Evolutionary conservation across 169 alveolate species (phyloP).

Genomic region (Plasmodium knowlesi): DNA sequence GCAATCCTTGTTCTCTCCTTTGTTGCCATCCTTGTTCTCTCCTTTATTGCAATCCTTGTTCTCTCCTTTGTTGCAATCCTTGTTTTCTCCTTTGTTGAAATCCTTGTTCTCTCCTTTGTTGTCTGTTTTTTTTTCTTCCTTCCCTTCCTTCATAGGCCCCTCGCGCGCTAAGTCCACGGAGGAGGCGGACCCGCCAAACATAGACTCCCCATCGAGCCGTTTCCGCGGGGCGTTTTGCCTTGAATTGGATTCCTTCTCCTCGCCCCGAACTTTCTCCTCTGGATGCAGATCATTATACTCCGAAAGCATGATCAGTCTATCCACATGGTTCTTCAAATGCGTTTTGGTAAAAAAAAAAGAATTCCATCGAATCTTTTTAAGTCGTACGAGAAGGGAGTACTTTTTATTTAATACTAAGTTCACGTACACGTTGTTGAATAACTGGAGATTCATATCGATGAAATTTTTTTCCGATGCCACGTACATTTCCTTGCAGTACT

Average conservation of each 20-base stretch:
- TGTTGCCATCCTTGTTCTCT: not conserved
- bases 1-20: not conserved
- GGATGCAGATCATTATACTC: not conserved
- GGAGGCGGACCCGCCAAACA: not conserved
- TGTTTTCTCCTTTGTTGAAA: not conserved
- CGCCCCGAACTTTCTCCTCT: not conserved
- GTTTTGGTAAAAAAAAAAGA: constrained; percentile 64
- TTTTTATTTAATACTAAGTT: constrained; percentile 32
- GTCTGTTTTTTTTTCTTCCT: not conserved
- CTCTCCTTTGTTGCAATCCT: not conserved
- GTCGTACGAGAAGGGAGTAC: constrained; percentile 7
- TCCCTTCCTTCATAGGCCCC: not conserved
- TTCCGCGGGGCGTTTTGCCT: not conserved
- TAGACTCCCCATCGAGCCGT: not conserved
- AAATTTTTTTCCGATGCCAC: constrained; percentile 55
- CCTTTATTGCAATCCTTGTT: not conserved
- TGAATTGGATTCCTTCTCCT: not conserved
- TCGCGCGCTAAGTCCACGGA: not conserved
- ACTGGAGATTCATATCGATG: constrained; percentile 25
- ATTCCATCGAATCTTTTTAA: constrained; percentile 12
- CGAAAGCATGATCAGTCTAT: constrained; percentile 4
- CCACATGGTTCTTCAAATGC: not conserved
- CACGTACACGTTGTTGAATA: constrained; percentile 26
- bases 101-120: not conserved
- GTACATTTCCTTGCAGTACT: constrained; percentile 57